These are phyloP conservation scores for Arachnopeziza araneosa DNA, from an alignment of 2,329 filamentous ascomycete species.

Conservation along the genomic window DNA sequence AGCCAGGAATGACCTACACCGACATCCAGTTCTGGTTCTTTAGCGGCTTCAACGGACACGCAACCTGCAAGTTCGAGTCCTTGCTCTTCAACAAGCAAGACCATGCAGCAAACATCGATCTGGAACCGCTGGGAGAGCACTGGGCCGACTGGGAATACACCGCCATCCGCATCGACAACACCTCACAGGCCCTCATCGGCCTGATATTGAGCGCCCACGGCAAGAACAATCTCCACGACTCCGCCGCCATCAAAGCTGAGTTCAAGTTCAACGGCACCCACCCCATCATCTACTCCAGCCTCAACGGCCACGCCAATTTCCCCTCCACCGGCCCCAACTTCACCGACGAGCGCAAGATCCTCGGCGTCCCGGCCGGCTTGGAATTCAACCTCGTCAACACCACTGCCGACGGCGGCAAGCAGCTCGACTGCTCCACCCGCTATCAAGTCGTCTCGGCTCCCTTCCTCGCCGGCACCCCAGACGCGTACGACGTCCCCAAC, in stretches of 20 bases:
- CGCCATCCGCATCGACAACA: slow-evolving; percentile 18
- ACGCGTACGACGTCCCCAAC: slow-evolving; percentile 11
- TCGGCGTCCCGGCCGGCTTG: slow-evolving; percentile 16
- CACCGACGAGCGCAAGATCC: slow-evolving; percentile 13
- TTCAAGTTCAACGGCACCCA: slow-evolving; percentile 15
- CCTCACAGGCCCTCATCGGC: slow-evolving; percentile 16
- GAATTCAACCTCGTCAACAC: slow-evolving; percentile 19
- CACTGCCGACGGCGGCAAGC: slow-evolving; percentile 13
- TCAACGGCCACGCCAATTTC: slow-evolving; percentile 24
- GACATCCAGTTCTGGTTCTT: slow-evolving; percentile 24
- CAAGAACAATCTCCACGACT: slow-evolving; percentile 15
- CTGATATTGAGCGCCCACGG: slow-evolving; percentile 18
- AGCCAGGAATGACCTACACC: slow-evolving; percentile 11
- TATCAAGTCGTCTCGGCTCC: slow-evolving; percentile 17
- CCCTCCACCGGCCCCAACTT: slow-evolving; percentile 14
- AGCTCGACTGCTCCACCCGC: slow-evolving; percentile 7
- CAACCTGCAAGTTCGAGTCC: slow-evolving; percentile 13
- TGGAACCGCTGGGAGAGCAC: slow-evolving; percentile 20
- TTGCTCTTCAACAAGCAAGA: slow-evolving; percentile 12
- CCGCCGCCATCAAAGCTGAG: slow-evolving; percentile 4
- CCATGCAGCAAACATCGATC: slow-evolving; percentile 13
- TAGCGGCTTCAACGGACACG: slow-evolving; percentile 19
- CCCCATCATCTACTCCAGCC: slow-evolving; percentile 17
- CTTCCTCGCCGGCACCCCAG: slow-evolving; percentile 15
- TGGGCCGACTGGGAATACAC: slow-evolving; percentile 20